Evolutionary conservation across 768 basidiomycete species (phyloP).

Genomic region (Termitomyces sp.): DNA sequence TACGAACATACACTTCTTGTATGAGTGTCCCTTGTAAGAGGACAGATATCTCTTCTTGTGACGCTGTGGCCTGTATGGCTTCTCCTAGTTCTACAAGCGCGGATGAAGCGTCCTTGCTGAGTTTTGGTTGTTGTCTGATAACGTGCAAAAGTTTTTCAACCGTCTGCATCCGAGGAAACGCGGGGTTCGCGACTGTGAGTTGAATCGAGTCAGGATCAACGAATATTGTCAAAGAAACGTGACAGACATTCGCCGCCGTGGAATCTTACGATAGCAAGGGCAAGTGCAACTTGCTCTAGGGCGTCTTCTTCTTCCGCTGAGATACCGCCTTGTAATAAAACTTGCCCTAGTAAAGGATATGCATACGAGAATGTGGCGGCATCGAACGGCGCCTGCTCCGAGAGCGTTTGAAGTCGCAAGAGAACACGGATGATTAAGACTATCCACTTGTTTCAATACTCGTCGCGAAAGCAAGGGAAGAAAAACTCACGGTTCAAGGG

Average conservation of each 20-base stretch:
- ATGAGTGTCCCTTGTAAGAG: conserved; percentile 70
- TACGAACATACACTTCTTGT: conserved; percentile 86
- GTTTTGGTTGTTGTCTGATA: conserved; percentile 70
- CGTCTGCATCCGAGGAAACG: conserved; percentile 70
- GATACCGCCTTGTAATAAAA: conserved; percentile 69
- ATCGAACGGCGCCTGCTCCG: conserved; percentile 80
- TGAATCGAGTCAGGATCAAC: neutral
- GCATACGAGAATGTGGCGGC: conserved; percentile 80
- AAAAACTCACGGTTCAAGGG: conserved; percentile 50
- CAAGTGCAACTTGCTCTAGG: conserved; percentile 73
- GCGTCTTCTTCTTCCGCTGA: conserved; percentile 63
- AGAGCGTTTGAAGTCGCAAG: conserved; percentile 74
- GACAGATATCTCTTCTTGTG: conserved; percentile 54
- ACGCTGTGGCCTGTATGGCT: conserved; percentile 64
- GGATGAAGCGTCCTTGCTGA: conserved; percentile 80
- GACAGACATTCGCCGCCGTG: conserved; percentile 70
- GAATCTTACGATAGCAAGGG: conserved; percentile 63
- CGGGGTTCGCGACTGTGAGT: conserved; percentile 54
- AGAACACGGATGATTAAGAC: conserved; percentile 81
- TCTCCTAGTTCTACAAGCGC: conserved; percentile 78
- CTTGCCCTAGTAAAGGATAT: conserved; percentile 67
- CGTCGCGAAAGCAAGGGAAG: no score
- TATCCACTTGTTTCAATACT: conserved; percentile 20
- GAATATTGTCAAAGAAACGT: neutral
- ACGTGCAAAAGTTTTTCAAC: conserved; percentile 68